Conservation (phyloP, 768 basidiomycete species). For the Hericium erinaceus region DNA sequence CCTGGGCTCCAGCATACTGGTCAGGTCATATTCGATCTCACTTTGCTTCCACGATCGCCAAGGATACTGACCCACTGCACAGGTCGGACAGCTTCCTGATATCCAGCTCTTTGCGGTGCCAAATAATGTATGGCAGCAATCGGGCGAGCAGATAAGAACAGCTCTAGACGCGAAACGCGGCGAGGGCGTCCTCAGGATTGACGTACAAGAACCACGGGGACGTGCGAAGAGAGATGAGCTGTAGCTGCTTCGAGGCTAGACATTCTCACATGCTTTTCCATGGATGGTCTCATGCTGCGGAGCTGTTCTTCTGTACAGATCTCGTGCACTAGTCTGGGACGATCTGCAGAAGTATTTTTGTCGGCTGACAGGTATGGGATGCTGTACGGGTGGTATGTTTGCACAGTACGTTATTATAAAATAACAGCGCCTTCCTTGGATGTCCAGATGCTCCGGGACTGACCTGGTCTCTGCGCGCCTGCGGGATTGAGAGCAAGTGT, state of each 20-base stretch:
- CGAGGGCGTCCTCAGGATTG: slow-evolving; percentile 12
- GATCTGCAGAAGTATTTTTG: too few relatives aligned
- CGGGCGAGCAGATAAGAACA: slow-evolving; percentile 1
- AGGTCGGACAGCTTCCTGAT: slow-evolving; percentile 11
- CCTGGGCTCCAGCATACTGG: slow-evolving; percentile 9
- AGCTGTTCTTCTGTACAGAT: too few relatives aligned
- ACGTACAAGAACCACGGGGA: slow-evolving; percentile 10
- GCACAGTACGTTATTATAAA: too few relatives aligned
- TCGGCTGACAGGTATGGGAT: too few relatives aligned
- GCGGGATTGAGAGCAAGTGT: too few relatives aligned
- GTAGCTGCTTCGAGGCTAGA: background rate
- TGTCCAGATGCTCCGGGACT: too few relatives aligned
- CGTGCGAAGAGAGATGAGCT: slow-evolving; percentile 11
- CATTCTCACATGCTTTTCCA: background rate
- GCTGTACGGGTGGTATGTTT: too few relatives aligned
- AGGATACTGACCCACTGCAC: background rate
- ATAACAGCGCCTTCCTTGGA: too few relatives aligned
- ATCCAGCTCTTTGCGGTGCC: slow-evolving; percentile 10
- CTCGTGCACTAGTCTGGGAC: too few relatives aligned
- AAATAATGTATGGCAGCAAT: slow-evolving; percentile 5
- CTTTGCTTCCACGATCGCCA: slow-evolving; percentile 3
- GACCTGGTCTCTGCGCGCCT: too few relatives aligned
- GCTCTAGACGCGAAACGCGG: slow-evolving; percentile 1
- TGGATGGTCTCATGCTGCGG: too few relatives aligned
- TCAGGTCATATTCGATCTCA: slow-evolving; percentile 2